Percentiles rank a stretch among this genome's conserved stretches.
phyloP scores from a whole-genome alignment of 495 filamentous ascomycete species.

The Penicillium maclennaniae region DNA sequence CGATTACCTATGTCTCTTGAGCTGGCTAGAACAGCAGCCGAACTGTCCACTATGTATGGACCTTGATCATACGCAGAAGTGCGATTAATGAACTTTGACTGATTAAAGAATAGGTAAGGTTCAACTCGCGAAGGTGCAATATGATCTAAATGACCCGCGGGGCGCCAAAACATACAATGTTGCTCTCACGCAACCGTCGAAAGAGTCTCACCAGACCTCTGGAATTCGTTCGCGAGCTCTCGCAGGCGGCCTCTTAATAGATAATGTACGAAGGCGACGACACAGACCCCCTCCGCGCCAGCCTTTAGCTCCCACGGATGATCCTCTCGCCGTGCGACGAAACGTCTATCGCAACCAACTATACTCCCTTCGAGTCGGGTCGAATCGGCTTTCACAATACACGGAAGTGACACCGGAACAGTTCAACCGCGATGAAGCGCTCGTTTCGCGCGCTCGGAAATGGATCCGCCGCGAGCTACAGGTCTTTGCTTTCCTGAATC shows the following conservation, averaged over 20 bases:
- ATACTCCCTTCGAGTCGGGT: slow-evolving; percentile 81
- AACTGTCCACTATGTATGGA: slow-evolving; percentile 70
- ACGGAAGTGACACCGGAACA: slow-evolving; percentile 66
- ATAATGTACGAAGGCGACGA: slow-evolving; percentile 17
- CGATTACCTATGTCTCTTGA: slow-evolving; percentile 79
- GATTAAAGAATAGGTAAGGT: slow-evolving; percentile 49
- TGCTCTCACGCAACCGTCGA: slow-evolving; percentile 17
- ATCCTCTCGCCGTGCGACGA: slow-evolving; percentile 64
- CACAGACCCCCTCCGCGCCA: slow-evolving; percentile 14
- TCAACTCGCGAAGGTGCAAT: slow-evolving; percentile 62
- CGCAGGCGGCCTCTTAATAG: background rate
- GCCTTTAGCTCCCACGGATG: slow-evolving; percentile 28
- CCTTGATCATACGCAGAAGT: background rate
- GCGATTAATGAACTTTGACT: slow-evolving; percentile 7
- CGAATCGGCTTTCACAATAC: slow-evolving; percentile 76
- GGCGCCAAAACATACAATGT: slow-evolving; percentile 55
- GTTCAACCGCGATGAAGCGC: slow-evolving; percentile 59
- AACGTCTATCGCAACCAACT: slow-evolving; percentile 72
- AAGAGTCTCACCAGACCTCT: slow-evolving; percentile 2
- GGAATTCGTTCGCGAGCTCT: background rate
- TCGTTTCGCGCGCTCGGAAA: slow-evolving; percentile 76
- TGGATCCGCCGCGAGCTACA: slow-evolving; percentile 87
- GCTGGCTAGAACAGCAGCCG: slow-evolving; percentile 72
- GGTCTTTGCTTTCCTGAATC: slow-evolving; percentile 75
- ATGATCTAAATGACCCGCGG: slow-evolving; percentile 50